phyloP scores from a whole-genome alignment of 768 basidiomycete genomes.

The Mycena latifolia region DNA sequence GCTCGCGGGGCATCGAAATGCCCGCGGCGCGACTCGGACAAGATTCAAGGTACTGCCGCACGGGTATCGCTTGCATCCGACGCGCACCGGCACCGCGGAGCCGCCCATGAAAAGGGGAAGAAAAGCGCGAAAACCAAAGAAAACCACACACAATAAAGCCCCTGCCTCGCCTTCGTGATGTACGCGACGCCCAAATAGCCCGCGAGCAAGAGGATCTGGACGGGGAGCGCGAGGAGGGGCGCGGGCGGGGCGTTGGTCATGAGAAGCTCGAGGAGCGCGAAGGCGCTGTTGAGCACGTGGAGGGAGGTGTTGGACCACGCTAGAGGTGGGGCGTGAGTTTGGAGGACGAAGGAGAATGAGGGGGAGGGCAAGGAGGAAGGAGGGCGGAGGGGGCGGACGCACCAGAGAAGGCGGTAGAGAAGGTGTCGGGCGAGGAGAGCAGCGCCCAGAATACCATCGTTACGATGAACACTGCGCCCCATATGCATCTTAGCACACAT shows the following conservation, averaged over 20 bases:
- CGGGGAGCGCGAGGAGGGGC: constrained; percentile 64
- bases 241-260: constrained; percentile 64
- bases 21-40: too few relatives aligned
- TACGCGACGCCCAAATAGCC: constrained; percentile 79
- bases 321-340: too few relatives aligned
- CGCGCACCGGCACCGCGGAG: too few relatives aligned
- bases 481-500: constrained; percentile 39
- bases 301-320: constrained; percentile 72
- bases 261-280: constrained; percentile 69
- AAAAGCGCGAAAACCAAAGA: too few relatives aligned
- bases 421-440: constrained; percentile 57
- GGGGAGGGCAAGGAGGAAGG: too few relatives aligned
- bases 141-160: constrained; percentile 70
- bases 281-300: constrained; percentile 70
- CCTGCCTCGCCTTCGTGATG: constrained; percentile 69
- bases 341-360: too few relatives aligned
- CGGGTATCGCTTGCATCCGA: too few relatives aligned
- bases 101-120: too few relatives aligned
- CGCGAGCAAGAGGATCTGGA: constrained; percentile 60
- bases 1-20: too few relatives aligned
- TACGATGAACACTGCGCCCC: constrained; percentile 75
- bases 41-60: too few relatives aligned
- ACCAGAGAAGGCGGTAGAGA: constrained; percentile 55
- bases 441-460: constrained; percentile 73
- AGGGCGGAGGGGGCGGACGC: too few relatives aligned